Percentiles rank a stretch among this genome's conserved stretches.
These are phyloP conservation scores for Ophiocordyceps sinensis DNA, from an alignment of 2,329 filamentous ascomycete genomes.

Conservation along the genomic window DNA sequence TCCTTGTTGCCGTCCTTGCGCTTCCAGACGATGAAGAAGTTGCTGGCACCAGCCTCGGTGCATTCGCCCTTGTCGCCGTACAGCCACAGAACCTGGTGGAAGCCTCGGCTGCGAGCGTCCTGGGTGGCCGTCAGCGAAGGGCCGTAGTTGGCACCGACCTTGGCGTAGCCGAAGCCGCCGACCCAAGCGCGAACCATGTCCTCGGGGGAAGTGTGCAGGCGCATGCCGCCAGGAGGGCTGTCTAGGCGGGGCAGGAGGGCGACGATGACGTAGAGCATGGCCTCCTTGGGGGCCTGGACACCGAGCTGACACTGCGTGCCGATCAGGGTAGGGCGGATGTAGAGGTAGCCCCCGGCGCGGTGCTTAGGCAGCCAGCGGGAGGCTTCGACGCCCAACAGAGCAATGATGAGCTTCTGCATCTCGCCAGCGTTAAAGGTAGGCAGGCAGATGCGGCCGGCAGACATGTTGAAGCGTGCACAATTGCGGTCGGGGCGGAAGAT, in stretches of 20 bases:
- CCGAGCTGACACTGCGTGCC: constrained; percentile 69
- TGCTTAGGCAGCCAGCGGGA: constrained; percentile 64
- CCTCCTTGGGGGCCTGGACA: constrained; percentile 65
- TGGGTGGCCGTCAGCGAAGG: constrained; percentile 65
- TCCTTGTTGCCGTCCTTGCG: constrained; percentile 34
- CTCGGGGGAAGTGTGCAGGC: constrained; percentile 62
- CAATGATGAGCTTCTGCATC: constrained; percentile 58
- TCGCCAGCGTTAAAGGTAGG: constrained; percentile 58
- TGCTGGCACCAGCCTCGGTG: constrained; percentile 82
- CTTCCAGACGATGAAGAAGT: constrained; percentile 80
- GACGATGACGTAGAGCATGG: constrained; percentile 75
- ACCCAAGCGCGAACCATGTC: constrained; percentile 87
- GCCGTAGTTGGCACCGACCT: constrained; percentile 89
- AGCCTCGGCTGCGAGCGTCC: constrained; percentile 60
- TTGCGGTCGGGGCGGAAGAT: constrained; percentile 68
- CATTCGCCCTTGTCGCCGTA: constrained; percentile 57
- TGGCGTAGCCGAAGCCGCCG: constrained; percentile 82
- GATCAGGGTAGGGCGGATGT: constrained; percentile 78
- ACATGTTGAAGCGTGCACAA: constrained; percentile 47
- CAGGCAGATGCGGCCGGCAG: constrained; percentile 52
- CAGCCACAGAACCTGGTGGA: constrained; percentile 87
- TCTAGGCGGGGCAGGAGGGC: constrained; percentile 46
- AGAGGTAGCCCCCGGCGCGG: constrained; percentile 57
- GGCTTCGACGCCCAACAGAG: constrained; percentile 59
- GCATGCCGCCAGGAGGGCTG: constrained; percentile 42